These are phyloP conservation scores for Trichoderma pleuroti DNA, from an alignment of 2,329 filamentous ascomycete genomes.

Conservation along the genomic window DNA sequence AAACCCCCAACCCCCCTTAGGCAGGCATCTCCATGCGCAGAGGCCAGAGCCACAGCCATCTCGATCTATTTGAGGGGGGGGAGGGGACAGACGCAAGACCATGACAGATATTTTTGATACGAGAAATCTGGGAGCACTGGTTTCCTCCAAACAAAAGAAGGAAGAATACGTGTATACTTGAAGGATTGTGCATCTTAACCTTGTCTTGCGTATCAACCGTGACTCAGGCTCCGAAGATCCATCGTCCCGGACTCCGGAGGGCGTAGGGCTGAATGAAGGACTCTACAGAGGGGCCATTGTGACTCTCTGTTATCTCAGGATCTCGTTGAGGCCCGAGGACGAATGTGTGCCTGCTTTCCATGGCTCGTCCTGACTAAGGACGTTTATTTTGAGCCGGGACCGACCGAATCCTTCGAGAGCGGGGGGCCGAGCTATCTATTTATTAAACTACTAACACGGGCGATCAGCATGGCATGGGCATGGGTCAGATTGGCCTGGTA, in stretches of 20 bases:
- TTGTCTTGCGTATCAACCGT: not conserved
- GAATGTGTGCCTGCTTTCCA: not conserved
- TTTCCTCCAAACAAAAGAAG: not conserved
- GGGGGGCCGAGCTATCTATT: not conserved
- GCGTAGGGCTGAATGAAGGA: slow-evolving; percentile 1
- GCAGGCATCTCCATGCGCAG: not conserved
- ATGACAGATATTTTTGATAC: not conserved
- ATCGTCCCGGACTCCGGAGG: not conserved
- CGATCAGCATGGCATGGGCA: not conserved
- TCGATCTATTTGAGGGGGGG: not conserved
- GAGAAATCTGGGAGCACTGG: not conserved
- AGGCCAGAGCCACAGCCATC: not conserved
- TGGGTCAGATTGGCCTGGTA: not conserved
- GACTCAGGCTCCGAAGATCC: not conserved
- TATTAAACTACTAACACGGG: not conserved
- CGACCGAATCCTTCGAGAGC: not conserved
- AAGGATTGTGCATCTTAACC: not conserved
- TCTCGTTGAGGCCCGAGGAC: not conserved
- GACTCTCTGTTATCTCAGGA: not conserved
- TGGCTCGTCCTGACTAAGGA: not conserved
- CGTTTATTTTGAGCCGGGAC: not conserved
- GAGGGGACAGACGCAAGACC: not conserved
- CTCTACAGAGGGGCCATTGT: not conserved
- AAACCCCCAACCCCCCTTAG: not conserved
- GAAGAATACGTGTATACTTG: not conserved